Percentiles rank a stretch among this genome's conserved stretches.
phyloP scores from a whole-genome alignment of 2,329 filamentous ascomycete species.

The Alternaria brassicicola region DNA sequence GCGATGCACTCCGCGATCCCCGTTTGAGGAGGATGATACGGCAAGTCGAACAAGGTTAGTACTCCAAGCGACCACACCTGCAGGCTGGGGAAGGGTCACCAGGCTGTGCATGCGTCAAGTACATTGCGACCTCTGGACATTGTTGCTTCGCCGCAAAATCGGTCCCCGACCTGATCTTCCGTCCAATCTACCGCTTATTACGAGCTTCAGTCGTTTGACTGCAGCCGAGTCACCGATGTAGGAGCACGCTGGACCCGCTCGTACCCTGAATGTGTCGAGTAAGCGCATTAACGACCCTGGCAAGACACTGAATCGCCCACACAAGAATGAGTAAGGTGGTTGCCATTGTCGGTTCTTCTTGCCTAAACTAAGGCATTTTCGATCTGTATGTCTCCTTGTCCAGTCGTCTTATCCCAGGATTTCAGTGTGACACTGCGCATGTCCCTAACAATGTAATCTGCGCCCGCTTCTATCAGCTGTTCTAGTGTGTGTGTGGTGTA shows the following conservation, averaged over 20 bases:
- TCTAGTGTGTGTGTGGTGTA: slow-evolving; percentile 80
- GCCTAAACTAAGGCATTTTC: slow-evolving; percentile 60
- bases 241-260: not conserved
- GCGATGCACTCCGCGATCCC: slow-evolving; percentile 36
- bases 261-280: slow-evolving; percentile 1
- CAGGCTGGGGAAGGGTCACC: slow-evolving; percentile 16
- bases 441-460: slow-evolving; percentile 86
- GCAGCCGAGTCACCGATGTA: slow-evolving; percentile 21
- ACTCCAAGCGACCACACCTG: slow-evolving; percentile 5
- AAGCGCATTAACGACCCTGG: slow-evolving; percentile 5
- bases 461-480: slow-evolving; percentile 74
- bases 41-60: slow-evolving; percentile 10
- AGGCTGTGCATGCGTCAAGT: slow-evolving; percentile 28
- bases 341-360: slow-evolving; percentile 8
- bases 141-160: slow-evolving; percentile 22
- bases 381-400: slow-evolving; percentile 71
- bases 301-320: slow-evolving; percentile 1
- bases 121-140: slow-evolving; percentile 14
- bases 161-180: slow-evolving; percentile 27
- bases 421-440: slow-evolving; percentile 72
- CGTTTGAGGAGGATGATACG: slow-evolving; percentile 3
- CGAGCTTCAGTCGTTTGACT: slow-evolving; percentile 18
- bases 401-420: slow-evolving; percentile 60
- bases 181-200: slow-evolving; percentile 18
- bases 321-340: not conserved